Conservation (phyloP, 371 early-diverging fungal genomes). For the Zychaea mexicana region DNA sequence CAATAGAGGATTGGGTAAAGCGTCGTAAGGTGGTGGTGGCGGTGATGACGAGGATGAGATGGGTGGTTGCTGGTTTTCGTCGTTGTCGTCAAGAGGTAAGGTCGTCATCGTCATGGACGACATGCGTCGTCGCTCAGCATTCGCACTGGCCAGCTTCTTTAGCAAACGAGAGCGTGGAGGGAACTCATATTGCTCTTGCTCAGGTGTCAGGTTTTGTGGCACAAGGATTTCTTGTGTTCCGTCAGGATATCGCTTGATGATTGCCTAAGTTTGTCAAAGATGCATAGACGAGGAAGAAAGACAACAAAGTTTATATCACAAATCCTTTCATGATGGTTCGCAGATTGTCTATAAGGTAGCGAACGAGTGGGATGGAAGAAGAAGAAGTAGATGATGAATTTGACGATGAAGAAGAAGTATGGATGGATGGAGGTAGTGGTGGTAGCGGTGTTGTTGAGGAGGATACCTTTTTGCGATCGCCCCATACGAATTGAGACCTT, state of each 20-base stretch:
- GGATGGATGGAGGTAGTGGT: too few species aligned
- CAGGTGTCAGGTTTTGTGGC: slow-evolving; percentile 46
- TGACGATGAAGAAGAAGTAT: too few species aligned
- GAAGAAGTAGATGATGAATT: too few species aligned
- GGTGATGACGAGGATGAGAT: too few species aligned
- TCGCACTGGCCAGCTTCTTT: slow-evolving; percentile 37
- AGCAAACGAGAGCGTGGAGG: slow-evolving; percentile 47
- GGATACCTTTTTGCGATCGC: slow-evolving; percentile 39
- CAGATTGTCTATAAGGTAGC: neutral
- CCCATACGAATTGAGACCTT: slow-evolving; percentile 39
- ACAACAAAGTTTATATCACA: too few species aligned
- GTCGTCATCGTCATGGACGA: too few species aligned
- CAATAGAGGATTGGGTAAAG: neutral
- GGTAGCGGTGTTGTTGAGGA: neutral
- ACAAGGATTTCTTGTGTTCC: slow-evolving; percentile 49
- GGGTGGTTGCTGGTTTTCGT: neutral
- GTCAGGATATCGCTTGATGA: slow-evolving; percentile 41
- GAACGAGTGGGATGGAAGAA: too few species aligned
- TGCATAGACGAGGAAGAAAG: neutral
- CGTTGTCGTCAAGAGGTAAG: too few species aligned
- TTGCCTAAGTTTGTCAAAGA: slow-evolving; percentile 22
- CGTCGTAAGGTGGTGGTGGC: too few species aligned
- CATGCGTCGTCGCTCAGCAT: slow-evolving; percentile 26
- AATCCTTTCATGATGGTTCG: neutral
- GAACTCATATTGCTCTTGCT: slow-evolving; percentile 51